Evolutionary conservation across 2,329 filamentous ascomycete genomes (phyloP).

Genomic region (Ceratocystis albifundus): DNA sequence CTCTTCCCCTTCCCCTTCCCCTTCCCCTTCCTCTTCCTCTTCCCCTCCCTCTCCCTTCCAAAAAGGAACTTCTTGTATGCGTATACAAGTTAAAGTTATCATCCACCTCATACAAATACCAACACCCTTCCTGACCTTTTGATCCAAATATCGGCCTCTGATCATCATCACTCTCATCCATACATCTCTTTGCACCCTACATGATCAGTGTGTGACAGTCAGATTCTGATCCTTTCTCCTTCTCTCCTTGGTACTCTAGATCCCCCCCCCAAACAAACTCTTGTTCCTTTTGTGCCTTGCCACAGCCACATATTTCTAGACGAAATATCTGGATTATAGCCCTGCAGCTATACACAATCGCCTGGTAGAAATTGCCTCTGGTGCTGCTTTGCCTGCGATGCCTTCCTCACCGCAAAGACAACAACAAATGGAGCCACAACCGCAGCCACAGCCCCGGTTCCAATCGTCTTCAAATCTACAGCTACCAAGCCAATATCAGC

Average conservation of each 20-base stretch:
- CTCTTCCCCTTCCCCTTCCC: too few species aligned
- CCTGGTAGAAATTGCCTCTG: background rate
- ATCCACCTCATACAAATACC: background rate
- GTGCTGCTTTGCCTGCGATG: background rate
- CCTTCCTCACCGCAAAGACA: background rate
- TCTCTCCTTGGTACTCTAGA: background rate
- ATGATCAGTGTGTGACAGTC: background rate
- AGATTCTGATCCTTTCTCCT: background rate
- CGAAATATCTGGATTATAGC: background rate
- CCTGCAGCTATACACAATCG: background rate
- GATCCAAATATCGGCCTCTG: background rate
- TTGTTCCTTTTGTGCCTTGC: background rate
- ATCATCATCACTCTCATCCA: background rate
- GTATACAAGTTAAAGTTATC: background rate
- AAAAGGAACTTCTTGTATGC: background rate
- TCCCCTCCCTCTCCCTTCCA: too few species aligned
- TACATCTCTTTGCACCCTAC: background rate
- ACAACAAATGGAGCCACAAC: background rate
- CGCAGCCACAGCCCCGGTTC: background rate
- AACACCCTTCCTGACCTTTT: background rate
- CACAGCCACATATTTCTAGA: background rate
- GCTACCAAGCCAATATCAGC: background rate
- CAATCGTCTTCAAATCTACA: background rate
- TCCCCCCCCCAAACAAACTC: background rate
- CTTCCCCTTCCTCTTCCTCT: too few species aligned